Conservation (phyloP, 345 rosid genomes). For the Linum tenue region DNA sequence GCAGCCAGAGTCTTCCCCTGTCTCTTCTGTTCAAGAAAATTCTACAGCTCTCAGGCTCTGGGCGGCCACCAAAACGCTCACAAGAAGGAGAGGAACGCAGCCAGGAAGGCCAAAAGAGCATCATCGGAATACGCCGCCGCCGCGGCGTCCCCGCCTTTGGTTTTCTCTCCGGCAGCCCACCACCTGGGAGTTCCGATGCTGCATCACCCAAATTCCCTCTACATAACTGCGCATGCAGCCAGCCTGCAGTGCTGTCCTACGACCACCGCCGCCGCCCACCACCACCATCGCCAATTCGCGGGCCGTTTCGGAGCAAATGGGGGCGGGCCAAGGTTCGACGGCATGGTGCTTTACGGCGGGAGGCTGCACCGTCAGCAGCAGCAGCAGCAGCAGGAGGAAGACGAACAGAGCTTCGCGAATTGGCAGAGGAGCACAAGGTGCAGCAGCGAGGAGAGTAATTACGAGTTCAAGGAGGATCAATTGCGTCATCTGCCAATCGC, state of each 20-base stretch:
- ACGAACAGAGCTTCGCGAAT: conserved; percentile 22
- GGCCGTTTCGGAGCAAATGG: conserved; percentile 28
- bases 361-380: not conserved
- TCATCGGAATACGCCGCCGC: conserved; percentile 28
- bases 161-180: conserved; percentile 24
- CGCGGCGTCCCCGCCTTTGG: conserved; percentile 28
- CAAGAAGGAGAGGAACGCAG: conserved; percentile 76
- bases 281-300: conserved; percentile 13
- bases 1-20: conserved; percentile 50
- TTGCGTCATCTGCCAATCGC: conserved; percentile 2
- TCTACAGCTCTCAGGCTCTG: conserved; percentile 82
- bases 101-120: conserved; percentile 57
- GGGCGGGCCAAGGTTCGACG: conserved; percentile 30
- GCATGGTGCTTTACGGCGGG: conserved; percentile 16
- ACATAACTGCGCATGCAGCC: conserved; percentile 39
- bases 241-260: conserved; percentile 27
- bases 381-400: conserved; percentile 14
- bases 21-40: conserved; percentile 70
- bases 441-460: conserved; percentile 6
- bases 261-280: too few species aligned
- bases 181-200: conserved; percentile 10
- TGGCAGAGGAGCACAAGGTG: conserved; percentile 36
- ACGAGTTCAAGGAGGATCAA: conserved; percentile 1
- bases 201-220: conserved; percentile 24
- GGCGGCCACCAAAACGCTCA: conserved; percentile 98